A percentile compares a stretch with the other conserved stretches of the same genome.
Conservation (phyloP, 164 flowering plant species). For the Macadamia tetraphylla region DNA sequence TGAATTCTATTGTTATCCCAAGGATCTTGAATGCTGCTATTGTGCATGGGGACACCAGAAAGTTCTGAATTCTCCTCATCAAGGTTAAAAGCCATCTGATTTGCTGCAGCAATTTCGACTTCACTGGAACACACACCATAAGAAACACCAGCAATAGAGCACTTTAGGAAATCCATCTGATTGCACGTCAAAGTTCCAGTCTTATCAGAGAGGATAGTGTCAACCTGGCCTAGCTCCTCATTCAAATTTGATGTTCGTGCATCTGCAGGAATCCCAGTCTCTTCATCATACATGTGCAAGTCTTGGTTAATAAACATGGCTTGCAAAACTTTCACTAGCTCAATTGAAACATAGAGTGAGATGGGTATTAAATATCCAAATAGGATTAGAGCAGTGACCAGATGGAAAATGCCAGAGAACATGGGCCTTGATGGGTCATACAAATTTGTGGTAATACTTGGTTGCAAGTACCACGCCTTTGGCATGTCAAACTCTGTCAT, state of each 20-base stretch:
- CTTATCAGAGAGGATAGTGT: constrained; percentile 88
- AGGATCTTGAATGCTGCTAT: constrained; percentile 5
- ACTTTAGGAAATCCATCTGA: constrained; percentile 94
- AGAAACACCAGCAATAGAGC: constrained; percentile 84
- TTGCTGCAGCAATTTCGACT: constrained; percentile 84
- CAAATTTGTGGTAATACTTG: constrained; percentile 23
- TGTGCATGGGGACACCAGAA: constrained; percentile 15
- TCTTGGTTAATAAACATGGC: constrained; percentile 81
- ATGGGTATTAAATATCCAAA: constrained; percentile 89
- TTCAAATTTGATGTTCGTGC: constrained; percentile 92
- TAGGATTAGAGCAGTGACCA: constrained; percentile 80
- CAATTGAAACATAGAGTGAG: constrained; percentile 90
- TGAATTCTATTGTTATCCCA: constrained; percentile 13
- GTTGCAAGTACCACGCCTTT: constrained; percentile 71
- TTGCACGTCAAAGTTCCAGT: constrained; percentile 96
- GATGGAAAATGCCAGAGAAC: constrained; percentile 53
- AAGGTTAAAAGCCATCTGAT: constrained; percentile 61
- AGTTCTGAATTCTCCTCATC: constrained; percentile 27
- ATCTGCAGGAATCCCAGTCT: constrained; percentile 59
- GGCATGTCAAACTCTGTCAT: constrained; percentile 53
- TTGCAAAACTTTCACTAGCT: constrained; percentile 86
- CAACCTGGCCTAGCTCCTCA: constrained; percentile 96
- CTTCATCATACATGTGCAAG: constrained; percentile 79
- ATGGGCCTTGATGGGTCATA: constrained; percentile 48
- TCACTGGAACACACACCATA: constrained; percentile 81